phyloP scores from a whole-genome alignment of 441 rosid genomes.

The Adansonia gregorii region DNA sequence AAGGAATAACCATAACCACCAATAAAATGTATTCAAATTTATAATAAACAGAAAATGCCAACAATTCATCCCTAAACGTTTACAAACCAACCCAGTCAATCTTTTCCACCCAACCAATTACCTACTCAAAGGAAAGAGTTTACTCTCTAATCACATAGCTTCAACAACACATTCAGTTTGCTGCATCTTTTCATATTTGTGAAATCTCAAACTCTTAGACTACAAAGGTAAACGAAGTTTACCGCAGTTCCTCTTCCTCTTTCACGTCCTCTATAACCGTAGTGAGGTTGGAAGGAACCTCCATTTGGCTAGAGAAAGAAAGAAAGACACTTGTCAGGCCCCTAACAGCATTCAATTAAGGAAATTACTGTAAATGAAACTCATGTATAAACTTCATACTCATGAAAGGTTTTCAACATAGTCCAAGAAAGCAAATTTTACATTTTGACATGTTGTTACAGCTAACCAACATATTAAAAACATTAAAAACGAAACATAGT shows the following conservation, averaged over 20 bases:
- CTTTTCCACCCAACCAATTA: background rate
- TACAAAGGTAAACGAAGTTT: constrained; percentile 21
- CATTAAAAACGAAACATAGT: background rate
- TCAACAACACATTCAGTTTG: background rate
- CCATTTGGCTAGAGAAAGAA: constrained; percentile 56
- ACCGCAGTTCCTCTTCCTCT: constrained; percentile 90
- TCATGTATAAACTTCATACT: constrained; percentile 8
- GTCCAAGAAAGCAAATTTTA: constrained; percentile 14
- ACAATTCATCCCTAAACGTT: background rate
- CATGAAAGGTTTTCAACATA: background rate
- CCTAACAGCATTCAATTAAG: constrained; percentile 22
- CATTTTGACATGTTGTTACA: background rate
- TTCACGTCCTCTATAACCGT: constrained; percentile 71
- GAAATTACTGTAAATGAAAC: background rate
- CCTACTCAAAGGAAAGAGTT: background rate
- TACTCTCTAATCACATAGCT: background rate
- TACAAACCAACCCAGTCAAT: constrained; percentile 1
- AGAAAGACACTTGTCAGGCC: constrained; percentile 20
- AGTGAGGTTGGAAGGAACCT: constrained; percentile 51
- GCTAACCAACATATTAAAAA: background rate
- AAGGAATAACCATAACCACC: background rate
- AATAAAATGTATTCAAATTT: background rate
- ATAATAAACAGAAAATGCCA: constrained; percentile 5
- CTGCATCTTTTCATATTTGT: background rate
- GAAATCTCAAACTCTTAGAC: background rate